A percentile compares a stretch with the other conserved stretches of the same genome.
Evolutionary conservation across 208 protist genomes (phyloP).

Genomic region (Plasmodiophora brassicae): DNA sequence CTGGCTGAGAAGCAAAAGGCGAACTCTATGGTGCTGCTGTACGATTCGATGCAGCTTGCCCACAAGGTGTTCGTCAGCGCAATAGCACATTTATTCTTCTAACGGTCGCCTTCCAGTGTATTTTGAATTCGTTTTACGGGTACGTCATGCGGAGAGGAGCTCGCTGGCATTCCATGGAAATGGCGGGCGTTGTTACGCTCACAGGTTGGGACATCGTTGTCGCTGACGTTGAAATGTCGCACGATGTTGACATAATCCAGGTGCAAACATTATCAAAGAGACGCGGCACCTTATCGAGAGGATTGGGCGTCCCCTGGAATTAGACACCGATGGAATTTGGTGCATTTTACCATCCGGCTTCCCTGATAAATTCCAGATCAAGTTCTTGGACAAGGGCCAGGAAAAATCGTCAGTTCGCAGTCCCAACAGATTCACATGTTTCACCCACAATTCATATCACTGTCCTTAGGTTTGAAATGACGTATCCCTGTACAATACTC

Average conservation of each 20-base stretch:
- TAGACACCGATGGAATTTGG: slow-evolving; percentile 99
- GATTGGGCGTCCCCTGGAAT: slow-evolving; percentile 95
- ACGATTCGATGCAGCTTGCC: slow-evolving; percentile 99
- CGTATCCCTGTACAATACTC: slow-evolving; percentile 95
- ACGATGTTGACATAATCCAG: neutral
- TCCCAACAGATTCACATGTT: too few species aligned
- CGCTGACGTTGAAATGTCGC: neutral
- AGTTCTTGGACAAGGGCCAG: slow-evolving; percentile 28
- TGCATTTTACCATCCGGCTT: slow-evolving; percentile 94
- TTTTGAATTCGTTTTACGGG: slow-evolving; percentile 99
- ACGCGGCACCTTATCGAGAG: slow-evolving; percentile 89
- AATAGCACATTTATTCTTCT: neutral
- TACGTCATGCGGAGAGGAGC: slow-evolving; percentile 74
- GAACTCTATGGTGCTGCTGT: slow-evolving; percentile 89
- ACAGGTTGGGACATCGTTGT: slow-evolving; percentile 96
- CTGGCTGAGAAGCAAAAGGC: neutral
- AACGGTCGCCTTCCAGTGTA: slow-evolving; percentile 91
- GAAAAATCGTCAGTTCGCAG: neutral
- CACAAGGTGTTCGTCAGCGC: slow-evolving; percentile 56
- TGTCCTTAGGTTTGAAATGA: slow-evolving; percentile 57
- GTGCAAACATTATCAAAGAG: slow-evolving; percentile 95
- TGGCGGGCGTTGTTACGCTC: slow-evolving; percentile 98
- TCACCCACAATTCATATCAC: neutral
- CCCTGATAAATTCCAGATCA: slow-evolving; percentile 90
- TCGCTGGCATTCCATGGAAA: slow-evolving; percentile 99